Base-by-base conservation (phyloP, 108 stramenopile species). In the Nitzschia sp. region DNA sequence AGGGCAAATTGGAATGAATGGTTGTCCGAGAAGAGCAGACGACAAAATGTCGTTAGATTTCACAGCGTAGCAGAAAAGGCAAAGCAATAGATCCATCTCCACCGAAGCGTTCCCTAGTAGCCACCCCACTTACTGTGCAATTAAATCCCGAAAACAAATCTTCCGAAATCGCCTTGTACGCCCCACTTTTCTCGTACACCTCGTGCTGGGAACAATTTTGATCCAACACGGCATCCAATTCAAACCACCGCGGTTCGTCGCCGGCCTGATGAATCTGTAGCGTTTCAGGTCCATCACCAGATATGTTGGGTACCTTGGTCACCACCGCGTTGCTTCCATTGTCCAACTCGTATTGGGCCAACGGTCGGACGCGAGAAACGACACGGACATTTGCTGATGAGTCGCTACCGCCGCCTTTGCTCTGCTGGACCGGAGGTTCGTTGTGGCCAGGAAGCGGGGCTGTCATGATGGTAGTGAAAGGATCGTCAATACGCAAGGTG, bases 101-200 rank as follows among this genome's bases (percentile, higher is more conserved):
- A n/a, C n/a, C n/a, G n/a, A n/a, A n/a, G n/a, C n/a, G n/a, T n/a
- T n/a, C n/a, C n/a, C n/a, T n/a, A n/a, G n/a, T n/a, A n/a, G n/a
- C n/a, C n/a, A n/a, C n/a, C n/a, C n/a, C n/a, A n/a, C n/a, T n/a
- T n/a, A n/a, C n/a, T 2, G 98, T 98, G 2, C 97, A 97, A 65
- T 99, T 98, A 76, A 92, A 98, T 8, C 99, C 99, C 48, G 91
- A 84, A 48, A 99, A 84, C 24, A 98, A 92, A 18, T 95, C 94
- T 48, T 98, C 89, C 38, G 95, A 88, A 32, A 99, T 81, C 19
- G 95, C 89, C 30, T 64, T 35, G 26, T 66, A 59, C 13, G 96
- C 95, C 30, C 95, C 96, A 48, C 89, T 91, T 51, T 77, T 80
- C 46, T 95, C 93, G 81, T 98, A 99, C 9, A 99, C 91, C 24